A percentile compares a stretch with the other conserved stretches of the same genome.
Evolutionary conservation across 371 early-diverging fungal genomes (phyloP).

Genomic region (Mucor sp.): DNA sequence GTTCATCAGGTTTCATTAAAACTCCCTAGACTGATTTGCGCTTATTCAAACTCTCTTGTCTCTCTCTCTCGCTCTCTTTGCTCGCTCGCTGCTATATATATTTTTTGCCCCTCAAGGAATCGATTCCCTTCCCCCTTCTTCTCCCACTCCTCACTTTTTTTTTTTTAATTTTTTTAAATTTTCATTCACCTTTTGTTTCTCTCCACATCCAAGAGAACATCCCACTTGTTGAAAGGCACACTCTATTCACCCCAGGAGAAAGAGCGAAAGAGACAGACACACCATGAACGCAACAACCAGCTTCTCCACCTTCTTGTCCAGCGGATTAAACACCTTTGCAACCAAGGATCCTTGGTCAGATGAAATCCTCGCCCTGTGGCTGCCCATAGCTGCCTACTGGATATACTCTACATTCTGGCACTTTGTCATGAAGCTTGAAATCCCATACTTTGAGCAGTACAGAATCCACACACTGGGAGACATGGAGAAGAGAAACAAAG

Average conservation of each 20-base stretch:
- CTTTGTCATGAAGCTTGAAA: slow-evolving; percentile 56
- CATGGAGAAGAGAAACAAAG: slow-evolving; percentile 61
- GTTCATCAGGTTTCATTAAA: not conserved
- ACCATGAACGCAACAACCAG: slow-evolving; percentile 7
- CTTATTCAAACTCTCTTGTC: not conserved
- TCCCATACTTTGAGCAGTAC: slow-evolving; percentile 73
- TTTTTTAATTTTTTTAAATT: not conserved
- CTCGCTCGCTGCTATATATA: not conserved
- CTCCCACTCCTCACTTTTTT: not conserved
- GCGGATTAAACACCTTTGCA: slow-evolving; percentile 10
- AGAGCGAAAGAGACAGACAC: not conserved
- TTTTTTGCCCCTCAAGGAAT: not conserved
- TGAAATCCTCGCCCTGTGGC: slow-evolving; percentile 59
- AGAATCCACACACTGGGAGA: slow-evolving; percentile 70
- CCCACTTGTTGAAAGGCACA: too few species aligned
- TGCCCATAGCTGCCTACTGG: slow-evolving; percentile 74
- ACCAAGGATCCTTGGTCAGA: slow-evolving; percentile 46
- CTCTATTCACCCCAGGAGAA: not conserved
- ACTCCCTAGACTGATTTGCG: slow-evolving; percentile 1
- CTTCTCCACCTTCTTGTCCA: slow-evolving; percentile 1
- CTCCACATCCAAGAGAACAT: not conserved
- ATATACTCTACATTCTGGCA: slow-evolving; percentile 66
- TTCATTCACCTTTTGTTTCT: not conserved
- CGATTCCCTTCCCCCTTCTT: not conserved
- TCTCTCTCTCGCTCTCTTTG: too few species aligned